These are phyloP conservation scores for Crithidia brevicula DNA, from an alignment of 208 protist species.

Conservation along the genomic window DNA sequence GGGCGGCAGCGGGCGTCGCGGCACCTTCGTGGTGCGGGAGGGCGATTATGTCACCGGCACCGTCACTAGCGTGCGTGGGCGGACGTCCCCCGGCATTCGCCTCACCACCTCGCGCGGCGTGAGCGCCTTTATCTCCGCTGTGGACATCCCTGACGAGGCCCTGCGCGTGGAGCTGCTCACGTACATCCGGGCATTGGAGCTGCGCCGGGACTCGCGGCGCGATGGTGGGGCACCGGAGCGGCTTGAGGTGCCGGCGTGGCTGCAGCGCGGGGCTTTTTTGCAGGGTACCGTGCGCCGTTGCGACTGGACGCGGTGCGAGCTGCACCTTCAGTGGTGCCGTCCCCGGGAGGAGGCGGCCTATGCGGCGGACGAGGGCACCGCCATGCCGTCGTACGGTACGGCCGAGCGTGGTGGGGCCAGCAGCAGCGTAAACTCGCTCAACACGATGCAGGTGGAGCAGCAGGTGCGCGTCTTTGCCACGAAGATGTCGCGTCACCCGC, in stretches of 20 bases:
- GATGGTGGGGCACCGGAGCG: slow-evolving; percentile 3
- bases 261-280: slow-evolving; percentile 68
- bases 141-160: slow-evolving; percentile 59
- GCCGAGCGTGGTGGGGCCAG: slow-evolving; percentile 34
- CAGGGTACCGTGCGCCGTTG: slow-evolving; percentile 72
- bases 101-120: slow-evolving; percentile 72
- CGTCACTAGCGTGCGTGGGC: slow-evolving; percentile 54
- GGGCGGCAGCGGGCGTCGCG: slow-evolving; percentile 12
- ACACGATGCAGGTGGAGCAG: slow-evolving; percentile 54
- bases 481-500: slow-evolving; percentile 80
- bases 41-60: slow-evolving; percentile 75
- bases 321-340: slow-evolving; percentile 74
- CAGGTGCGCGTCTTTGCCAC: slow-evolving; percentile 68
- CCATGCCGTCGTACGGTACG: slow-evolving; percentile 40
- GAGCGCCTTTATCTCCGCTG: slow-evolving; percentile 61
- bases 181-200: slow-evolving; percentile 47
- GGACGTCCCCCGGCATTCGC: slow-evolving; percentile 49
- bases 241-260: slow-evolving; percentile 45
- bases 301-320: slow-evolving; percentile 73
- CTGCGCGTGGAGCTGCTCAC: slow-evolving; percentile 60
- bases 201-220: slow-evolving; percentile 24
- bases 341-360: slow-evolving; percentile 39
- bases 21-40: slow-evolving; percentile 62
- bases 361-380: slow-evolving; percentile 12
- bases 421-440: slow-evolving; percentile 76